Conservation (phyloP, 2,329 filamentous ascomycete species). For the Trichoderma sp. region DNA sequence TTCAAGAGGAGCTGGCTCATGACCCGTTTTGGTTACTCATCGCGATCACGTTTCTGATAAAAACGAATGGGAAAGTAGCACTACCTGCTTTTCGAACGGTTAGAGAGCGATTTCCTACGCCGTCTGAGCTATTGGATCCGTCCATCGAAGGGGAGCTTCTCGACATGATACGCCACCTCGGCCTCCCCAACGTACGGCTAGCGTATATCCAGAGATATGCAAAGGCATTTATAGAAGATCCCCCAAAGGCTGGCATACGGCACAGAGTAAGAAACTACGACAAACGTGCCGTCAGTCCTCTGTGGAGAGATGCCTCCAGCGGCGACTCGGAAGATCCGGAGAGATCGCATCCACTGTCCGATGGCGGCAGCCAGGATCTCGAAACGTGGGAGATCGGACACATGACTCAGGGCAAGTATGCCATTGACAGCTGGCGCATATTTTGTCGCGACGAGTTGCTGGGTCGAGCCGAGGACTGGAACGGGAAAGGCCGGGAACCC, state of each 20-base stretch:
- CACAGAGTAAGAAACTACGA: conserved; percentile 58
- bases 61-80: conserved; percentile 73
- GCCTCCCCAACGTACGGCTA: conserved; percentile 70
- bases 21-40: conserved; percentile 81
- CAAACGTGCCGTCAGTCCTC: conserved; percentile 39
- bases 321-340: conserved; percentile 20
- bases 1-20: conserved; percentile 77
- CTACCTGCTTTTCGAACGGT: conserved; percentile 76
- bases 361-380: conserved; percentile 29
- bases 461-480: conserved; percentile 67
- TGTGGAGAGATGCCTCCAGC: conserved; percentile 8
- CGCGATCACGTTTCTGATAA: conserved; percentile 82
- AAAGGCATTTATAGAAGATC: conserved; percentile 65
- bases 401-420: conserved; percentile 80
- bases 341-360: not conserved
- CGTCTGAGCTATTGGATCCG: conserved; percentile 61
- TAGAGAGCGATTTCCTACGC: conserved; percentile 69
- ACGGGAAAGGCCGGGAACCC: conserved; percentile 55
- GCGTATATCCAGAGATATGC: conserved; percentile 72
- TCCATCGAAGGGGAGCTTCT: conserved; percentile 56
- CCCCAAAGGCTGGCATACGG: conserved; percentile 62
- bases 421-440: conserved; percentile 88
- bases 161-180: conserved; percentile 68
- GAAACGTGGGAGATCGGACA: conserved; percentile 83
- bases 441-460: conserved; percentile 84